Conservation (phyloP, 78 protist species). For the Planoprotostelium fungivorum region DNA sequence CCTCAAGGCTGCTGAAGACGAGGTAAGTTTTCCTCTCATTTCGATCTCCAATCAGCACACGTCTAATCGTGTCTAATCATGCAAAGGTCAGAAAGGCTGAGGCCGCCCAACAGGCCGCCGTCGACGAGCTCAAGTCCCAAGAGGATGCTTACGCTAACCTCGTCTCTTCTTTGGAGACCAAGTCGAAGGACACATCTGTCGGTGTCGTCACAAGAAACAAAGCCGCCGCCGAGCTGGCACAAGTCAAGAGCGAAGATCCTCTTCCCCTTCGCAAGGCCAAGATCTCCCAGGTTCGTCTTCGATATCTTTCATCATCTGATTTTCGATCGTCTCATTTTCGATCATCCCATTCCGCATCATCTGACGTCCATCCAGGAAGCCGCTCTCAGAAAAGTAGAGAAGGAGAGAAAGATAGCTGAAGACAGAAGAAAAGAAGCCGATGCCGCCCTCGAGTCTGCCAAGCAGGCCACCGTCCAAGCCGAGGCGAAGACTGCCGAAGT, state of each 20-base stretch:
- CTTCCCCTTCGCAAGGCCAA: constrained; percentile 21
- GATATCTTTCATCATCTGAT: not conserved
- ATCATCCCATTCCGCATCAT: too few relatives aligned
- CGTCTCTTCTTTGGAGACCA: not conserved
- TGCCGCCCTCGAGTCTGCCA: constrained; percentile 5
- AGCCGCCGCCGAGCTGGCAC: constrained; percentile 23
- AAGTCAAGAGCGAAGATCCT: constrained; percentile 22
- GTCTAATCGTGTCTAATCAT: not conserved
- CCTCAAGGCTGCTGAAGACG: not conserved
- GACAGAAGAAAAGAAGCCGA: not conserved
- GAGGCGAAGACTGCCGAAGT: constrained; percentile 10
- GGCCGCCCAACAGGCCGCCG: constrained; percentile 5
- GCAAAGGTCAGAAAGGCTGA: not conserved
- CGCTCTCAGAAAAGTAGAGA: constrained; percentile 2
- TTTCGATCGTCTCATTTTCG: too few relatives aligned
- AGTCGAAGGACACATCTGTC: constrained; percentile 5
- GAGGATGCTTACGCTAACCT: constrained; percentile 13
- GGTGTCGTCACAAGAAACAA: constrained; percentile 23
- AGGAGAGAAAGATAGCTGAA: constrained; percentile 1
- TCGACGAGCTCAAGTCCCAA: constrained; percentile 7
- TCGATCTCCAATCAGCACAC: not conserved
- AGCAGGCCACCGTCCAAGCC: not conserved
- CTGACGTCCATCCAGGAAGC: not conserved
- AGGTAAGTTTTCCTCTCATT: too few relatives aligned
- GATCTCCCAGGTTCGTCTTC: constrained; percentile 9